These are phyloP conservation scores for Takakia lepidozioides DNA, from an alignment of 225 moss, liverwort and hornwort genomes.

Conservation along the genomic window DNA sequence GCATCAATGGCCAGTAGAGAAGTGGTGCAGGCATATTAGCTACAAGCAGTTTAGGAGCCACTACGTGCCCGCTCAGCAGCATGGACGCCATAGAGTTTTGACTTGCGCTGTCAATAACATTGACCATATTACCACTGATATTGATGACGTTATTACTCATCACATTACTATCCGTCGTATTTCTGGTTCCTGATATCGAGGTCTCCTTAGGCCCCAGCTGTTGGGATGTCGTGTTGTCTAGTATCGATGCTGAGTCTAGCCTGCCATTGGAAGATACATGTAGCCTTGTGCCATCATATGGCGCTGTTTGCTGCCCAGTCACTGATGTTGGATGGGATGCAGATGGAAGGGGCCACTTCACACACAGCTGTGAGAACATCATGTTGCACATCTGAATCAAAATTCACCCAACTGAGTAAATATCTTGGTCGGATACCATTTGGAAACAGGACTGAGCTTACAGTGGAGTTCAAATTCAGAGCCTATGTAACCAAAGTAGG, in stretches of 20 bases:
- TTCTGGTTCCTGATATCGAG: conserved; percentile 32
- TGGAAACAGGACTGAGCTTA: no score
- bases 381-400: conserved; percentile 95
- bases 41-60: conserved; percentile 82
- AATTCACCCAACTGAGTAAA: not conserved
- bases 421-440: no score
- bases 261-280: conserved; percentile 24
- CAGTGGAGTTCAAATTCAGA: no score
- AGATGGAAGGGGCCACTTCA: conserved; percentile 69
- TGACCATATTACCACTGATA: conserved; percentile 40
- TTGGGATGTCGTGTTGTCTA: conserved; percentile 40
- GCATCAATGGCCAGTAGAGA: conserved; percentile 98
- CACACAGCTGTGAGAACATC: conserved; percentile 97
- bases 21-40: conserved; percentile 96
- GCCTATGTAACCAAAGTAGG: no score
- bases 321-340: conserved; percentile 19
- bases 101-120: conserved; percentile 28
- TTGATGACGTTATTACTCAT: conserved; percentile 50
- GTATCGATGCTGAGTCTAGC: conserved; percentile 23
- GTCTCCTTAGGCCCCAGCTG: conserved; percentile 35
- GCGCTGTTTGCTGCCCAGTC: conserved; percentile 12
- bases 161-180: conserved; percentile 31
- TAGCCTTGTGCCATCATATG: conserved; percentile 12
- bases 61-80: conserved; percentile 89
- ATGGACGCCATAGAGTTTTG: conserved; percentile 76